phyloP scores from a whole-genome alignment of 192 early-diverging fungal genomes.

The Umbelopsis ramanniana region DNA sequence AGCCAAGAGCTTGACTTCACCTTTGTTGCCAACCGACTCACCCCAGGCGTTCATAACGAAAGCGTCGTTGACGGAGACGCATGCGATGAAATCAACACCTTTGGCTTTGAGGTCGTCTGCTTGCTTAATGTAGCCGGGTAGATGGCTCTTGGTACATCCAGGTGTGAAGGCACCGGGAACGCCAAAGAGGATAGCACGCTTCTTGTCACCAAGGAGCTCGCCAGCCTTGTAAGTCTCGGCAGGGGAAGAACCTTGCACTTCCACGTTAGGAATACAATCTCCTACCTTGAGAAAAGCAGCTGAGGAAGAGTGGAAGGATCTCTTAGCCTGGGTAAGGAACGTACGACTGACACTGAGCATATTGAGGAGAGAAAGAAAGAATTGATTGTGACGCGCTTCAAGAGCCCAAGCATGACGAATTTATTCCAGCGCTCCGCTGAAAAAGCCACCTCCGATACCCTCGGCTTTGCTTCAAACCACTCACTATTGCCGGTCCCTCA shows the following conservation, averaged over 20 bases:
- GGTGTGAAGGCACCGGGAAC: conserved; percentile 73
- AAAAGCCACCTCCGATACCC: background rate
- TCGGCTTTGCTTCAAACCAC: background rate
- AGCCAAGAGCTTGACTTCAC: conserved; percentile 56
- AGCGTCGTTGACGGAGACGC: conserved; percentile 53
- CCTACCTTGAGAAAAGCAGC: conserved; percentile 28
- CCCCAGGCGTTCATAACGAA: conserved; percentile 69
- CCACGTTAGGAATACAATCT: conserved; percentile 32
- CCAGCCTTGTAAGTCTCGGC: conserved; percentile 44
- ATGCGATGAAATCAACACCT: conserved; percentile 57
- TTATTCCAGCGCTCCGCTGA: background rate
- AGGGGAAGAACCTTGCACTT: conserved; percentile 46
- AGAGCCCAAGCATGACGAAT: background rate
- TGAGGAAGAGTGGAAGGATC: conserved; percentile 22
- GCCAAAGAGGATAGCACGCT: conserved; percentile 47
- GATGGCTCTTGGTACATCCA: conserved; percentile 56
- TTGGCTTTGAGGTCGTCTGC: conserved; percentile 51
- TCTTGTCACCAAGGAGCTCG: conserved; percentile 45
- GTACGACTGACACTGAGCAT: conserved; percentile 14
- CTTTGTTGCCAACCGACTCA: conserved; percentile 30
- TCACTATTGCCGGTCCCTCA: background rate
- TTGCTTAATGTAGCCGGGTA: conserved; percentile 56
- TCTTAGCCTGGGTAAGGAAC: conserved; percentile 17
- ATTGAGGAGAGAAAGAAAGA: background rate
- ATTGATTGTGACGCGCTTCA: background rate